These are phyloP conservation scores for Penicillium canariense DNA, from an alignment of 495 filamentous ascomycete species.

Conservation along the genomic window DNA sequence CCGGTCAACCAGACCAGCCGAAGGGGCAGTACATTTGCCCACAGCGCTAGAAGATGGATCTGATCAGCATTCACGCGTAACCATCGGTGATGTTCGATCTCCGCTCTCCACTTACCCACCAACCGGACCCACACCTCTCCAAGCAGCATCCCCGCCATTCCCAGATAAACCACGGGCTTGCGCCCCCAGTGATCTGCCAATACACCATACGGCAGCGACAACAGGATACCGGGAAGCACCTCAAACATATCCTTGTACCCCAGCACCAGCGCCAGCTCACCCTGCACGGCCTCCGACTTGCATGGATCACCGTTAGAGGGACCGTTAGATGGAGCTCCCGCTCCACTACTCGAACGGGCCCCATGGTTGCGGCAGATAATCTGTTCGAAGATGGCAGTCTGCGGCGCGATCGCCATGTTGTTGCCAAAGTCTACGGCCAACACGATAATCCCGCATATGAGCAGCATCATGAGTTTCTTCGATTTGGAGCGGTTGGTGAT, in stretches of 20 bases:
- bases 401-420: constrained; percentile 29
- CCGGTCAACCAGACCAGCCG: constrained; percentile 34
- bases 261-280: constrained; percentile 39
- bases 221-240: constrained; percentile 35
- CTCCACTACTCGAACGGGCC: neutral
- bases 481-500: neutral
- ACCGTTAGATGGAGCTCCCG: neutral
- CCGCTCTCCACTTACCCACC: constrained; percentile 39
- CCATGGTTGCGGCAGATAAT: constrained; percentile 42
- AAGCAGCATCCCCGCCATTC: constrained; percentile 32
- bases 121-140: constrained; percentile 33
- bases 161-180: constrained; percentile 38
- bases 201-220: constrained; percentile 35
- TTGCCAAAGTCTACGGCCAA: constrained; percentile 28
- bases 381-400: constrained; percentile 37
- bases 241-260: constrained; percentile 43
- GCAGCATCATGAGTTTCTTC: constrained; percentile 20
- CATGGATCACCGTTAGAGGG: constrained; percentile 19
- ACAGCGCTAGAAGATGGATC: constrained; percentile 18
- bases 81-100: too few species aligned
- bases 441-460: constrained; percentile 18
- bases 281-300: constrained; percentile 44
- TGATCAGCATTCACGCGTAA: neutral
- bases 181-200: constrained; percentile 45
- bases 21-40: constrained; percentile 26